Conservation (phyloP, 805 yeast genomes). For the Scheffersomyces amazonensis region DNA sequence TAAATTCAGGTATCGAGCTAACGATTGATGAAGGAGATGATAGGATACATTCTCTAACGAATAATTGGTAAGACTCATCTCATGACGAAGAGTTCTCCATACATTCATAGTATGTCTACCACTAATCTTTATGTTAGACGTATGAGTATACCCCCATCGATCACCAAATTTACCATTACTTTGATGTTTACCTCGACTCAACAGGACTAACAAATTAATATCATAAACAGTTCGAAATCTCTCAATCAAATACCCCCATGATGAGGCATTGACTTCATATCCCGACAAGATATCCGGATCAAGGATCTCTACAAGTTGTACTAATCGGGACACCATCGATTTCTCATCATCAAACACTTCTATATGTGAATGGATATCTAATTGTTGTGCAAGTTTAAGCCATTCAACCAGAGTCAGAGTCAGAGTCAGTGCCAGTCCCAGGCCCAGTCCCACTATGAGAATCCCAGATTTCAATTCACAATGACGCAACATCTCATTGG, state of each 20-base stretch:
- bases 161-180: constrained; percentile 57
- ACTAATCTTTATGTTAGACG: constrained; percentile 61
- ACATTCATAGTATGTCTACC: constrained; percentile 85
- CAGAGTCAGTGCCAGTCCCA: no score
- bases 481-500: constrained; percentile 13
- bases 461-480: constrained; percentile 12
- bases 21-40: constrained; percentile 61
- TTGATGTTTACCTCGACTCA: constrained; percentile 57
- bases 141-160: constrained; percentile 79
- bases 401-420: no score
- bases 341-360: constrained; percentile 48
- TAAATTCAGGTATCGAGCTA: constrained; percentile 58
- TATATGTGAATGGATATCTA: constrained; percentile 6
- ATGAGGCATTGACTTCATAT: constrained; percentile 70
- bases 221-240: constrained; percentile 47
- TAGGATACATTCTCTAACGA: constrained; percentile 74
- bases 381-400: neutral
- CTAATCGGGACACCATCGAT: constrained; percentile 54
- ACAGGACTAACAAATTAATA: constrained; percentile 51
- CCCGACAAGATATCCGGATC: constrained; percentile 93
- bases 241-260: constrained; percentile 90
- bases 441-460: constrained; percentile 12
- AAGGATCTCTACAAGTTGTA: constrained; percentile 51
- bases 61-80: constrained; percentile 61
- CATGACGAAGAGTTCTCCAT: constrained; percentile 74